Base-by-base conservation (phyloP, 352 stramenopile species). In the Phytopythium chamaehyphon region DNA sequence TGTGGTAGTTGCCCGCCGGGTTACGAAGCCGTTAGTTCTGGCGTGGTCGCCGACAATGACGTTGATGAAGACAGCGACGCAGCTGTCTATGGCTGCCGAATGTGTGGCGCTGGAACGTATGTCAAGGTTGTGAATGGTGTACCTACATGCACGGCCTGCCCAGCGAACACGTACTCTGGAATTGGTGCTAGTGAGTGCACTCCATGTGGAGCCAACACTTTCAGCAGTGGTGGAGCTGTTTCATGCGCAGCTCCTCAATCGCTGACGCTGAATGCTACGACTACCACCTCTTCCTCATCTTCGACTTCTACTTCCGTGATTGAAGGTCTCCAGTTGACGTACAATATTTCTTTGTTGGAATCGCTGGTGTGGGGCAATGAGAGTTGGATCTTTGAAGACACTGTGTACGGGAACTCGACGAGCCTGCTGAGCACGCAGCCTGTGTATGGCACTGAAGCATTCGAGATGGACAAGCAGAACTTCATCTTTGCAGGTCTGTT, bases 331-430 rank as follows among this genome's bases (percentile, higher is more conserved):
- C 55, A 71, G 16, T 62, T 83, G 36, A 81, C 70, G 31, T 91
- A 91, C 62, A 86, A 89, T 43, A 60, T 91, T n/a, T 83, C 74
- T 22, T 48, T 84, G n/a, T 50, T 91, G 4, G 74, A 91, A 56
- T 66, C 61, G 49, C 69, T 91, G 0, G 71, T 86, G 28, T 88
- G 73, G 72, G 77, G 77, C 37, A 90, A 88, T 42, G 62, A 76
- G n/a, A 83, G 71, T 47, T 76, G 66, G 52, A 64, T 81, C 19
- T 51, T 76, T 39, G 62, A 66, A 26, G 67, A 78, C 46, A 71
- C 55, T 0, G 56, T 76, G 6, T 76, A 76, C 42, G 62, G 65
- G 19, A 67, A 67, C 11, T 48, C 58, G 1, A 57, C 61, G 7
- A 69, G 66, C 24, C 28, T 70, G 28, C 62, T 73, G 46, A 70